Conservation (phyloP, 768 basidiomycete genomes). For the Lactifluus subvellereus region DNA sequence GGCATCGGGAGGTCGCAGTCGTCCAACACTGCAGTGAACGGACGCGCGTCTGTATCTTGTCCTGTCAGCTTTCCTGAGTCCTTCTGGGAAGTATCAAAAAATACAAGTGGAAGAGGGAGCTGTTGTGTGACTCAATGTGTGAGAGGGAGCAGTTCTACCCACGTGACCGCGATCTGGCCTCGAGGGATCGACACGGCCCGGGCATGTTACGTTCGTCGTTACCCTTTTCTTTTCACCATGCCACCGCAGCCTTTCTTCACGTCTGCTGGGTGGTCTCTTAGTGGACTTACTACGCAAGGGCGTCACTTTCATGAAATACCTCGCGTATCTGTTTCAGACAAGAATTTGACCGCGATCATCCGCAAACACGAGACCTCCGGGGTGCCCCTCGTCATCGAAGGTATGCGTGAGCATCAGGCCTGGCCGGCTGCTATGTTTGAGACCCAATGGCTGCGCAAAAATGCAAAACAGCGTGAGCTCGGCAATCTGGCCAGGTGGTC, state of each 20-base stretch:
- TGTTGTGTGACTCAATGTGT: too few relatives aligned
- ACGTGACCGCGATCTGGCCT: too few relatives aligned
- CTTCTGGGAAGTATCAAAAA: too few relatives aligned
- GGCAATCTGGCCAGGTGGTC: background rate
- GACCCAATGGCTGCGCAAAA: slow-evolving; percentile 45
- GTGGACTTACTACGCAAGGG: slow-evolving; percentile 35
- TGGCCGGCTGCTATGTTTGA: slow-evolving; percentile 57
- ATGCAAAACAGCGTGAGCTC: slow-evolving; percentile 27
- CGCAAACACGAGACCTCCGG: slow-evolving; percentile 43
- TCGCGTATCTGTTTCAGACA: slow-evolving; percentile 35
- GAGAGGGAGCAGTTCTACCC: too few relatives aligned
- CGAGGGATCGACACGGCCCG: too few relatives aligned
- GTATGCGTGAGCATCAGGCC: slow-evolving; percentile 45
- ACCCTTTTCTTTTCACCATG: background rate
- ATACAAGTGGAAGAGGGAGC: too few relatives aligned
- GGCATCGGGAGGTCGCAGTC: too few relatives aligned
- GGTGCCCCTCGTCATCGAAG: slow-evolving; percentile 57
- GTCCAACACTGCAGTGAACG: too few relatives aligned
- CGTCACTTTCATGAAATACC: slow-evolving; percentile 40
- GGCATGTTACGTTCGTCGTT: background rate
- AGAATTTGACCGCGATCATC: slow-evolving; percentile 21
- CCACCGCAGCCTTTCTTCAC: background rate
- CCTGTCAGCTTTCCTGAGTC: too few relatives aligned
- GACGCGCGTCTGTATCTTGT: too few relatives aligned
- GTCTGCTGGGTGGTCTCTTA: slow-evolving; percentile 44